Conservation (phyloP, 2,329 filamentous ascomycete genomes). For the Penicillium sp. region DNA sequence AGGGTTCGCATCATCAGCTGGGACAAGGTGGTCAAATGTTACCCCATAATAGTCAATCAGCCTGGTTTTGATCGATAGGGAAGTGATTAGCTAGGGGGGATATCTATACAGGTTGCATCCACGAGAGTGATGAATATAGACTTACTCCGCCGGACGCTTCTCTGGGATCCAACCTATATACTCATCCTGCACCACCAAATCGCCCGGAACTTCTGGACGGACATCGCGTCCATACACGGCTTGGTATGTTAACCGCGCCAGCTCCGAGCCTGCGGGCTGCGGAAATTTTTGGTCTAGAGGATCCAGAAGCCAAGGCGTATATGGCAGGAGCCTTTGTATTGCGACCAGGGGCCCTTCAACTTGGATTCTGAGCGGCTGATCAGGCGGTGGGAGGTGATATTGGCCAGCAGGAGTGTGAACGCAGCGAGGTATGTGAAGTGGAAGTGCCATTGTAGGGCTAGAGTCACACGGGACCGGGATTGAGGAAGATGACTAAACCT, state of each 20-base stretch:
- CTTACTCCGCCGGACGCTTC: conserved; percentile 10
- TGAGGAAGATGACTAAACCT: not conserved
- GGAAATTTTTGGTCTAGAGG: conserved; percentile 12
- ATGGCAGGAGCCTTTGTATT: conserved; percentile 13
- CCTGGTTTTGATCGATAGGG: not conserved
- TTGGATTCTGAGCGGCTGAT: conserved; percentile 20
- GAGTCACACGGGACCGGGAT: not conserved
- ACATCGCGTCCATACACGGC: conserved; percentile 14
- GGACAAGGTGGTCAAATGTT: conserved; percentile 13
- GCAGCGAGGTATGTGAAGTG: conserved; percentile 20
- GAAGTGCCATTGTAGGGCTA: conserved; percentile 3
- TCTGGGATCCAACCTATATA: conserved; percentile 17
- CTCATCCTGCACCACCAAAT: conserved; percentile 17
- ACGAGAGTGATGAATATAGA: not conserved
- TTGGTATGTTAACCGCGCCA: conserved; percentile 16
- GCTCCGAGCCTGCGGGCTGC: conserved; percentile 15
- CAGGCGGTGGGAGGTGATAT: conserved; percentile 10
- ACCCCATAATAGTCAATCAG: conserved; percentile 14
- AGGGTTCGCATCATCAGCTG: conserved; percentile 32
- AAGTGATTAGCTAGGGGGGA: not conserved
- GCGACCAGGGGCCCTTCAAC: conserved; percentile 19
- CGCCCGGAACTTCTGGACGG: conserved; percentile 4
- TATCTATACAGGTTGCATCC: not conserved
- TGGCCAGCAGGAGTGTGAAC: conserved; percentile 11
- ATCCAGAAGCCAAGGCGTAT: conserved; percentile 6